These are phyloP conservation scores for Ceratobasidium sp. DNA, from an alignment of 1,284 basidiomycete genomes.

Conservation along the genomic window DNA sequence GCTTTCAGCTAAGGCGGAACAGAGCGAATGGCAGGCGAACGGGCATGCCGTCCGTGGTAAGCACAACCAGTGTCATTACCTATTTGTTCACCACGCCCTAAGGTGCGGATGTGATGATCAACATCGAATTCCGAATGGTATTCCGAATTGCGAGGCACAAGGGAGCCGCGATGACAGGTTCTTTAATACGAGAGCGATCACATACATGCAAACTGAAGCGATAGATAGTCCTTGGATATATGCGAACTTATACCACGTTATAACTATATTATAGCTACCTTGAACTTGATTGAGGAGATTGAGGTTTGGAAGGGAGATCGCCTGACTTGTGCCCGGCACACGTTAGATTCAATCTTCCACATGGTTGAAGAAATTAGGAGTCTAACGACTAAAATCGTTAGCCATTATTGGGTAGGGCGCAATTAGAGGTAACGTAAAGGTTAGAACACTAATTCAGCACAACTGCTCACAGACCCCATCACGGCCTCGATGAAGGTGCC, in stretches of 20 bases:
- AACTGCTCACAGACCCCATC: conserved; percentile 16
- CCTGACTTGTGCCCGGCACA: no score
- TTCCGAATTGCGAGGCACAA: conserved; percentile 36
- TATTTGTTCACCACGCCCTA: conserved; percentile 2
- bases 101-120: conserved; percentile 24
- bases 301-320: background rate
- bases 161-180: conserved; percentile 20
- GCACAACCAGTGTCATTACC: conserved; percentile 5
- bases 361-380: conserved; percentile 4
- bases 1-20: no score
- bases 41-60: background rate
- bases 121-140: conserved; percentile 15
- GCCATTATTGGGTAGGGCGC: conserved; percentile 20
- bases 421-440: conserved; percentile 32
- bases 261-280: background rate
- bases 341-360: conserved; percentile 14
- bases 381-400: conserved; percentile 21
- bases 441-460: conserved; percentile 5
- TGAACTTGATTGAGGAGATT: background rate
- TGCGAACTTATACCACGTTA: conserved; percentile 22
- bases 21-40: background rate
- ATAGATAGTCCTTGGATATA: conserved; percentile 5
- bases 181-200: conserved; percentile 26
- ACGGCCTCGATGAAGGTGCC: conserved; percentile 1
- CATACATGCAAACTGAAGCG: conserved; percentile 1